These are phyloP conservation scores for Setaria viridis DNA, from an alignment of 202 grass and related monocot species.

Conservation along the genomic window DNA sequence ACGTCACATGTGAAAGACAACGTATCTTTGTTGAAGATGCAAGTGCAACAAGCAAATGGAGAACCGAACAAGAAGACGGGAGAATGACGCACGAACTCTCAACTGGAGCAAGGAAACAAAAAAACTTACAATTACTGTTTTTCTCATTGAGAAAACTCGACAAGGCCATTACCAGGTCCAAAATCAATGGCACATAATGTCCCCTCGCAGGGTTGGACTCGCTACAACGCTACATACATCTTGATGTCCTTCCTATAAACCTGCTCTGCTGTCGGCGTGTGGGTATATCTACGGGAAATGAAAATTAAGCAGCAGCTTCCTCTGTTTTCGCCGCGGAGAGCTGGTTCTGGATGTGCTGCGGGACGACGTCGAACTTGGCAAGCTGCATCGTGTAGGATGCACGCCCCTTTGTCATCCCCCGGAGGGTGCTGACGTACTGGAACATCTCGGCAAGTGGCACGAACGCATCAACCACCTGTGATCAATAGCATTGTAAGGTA, in stretches of 20 bases:
- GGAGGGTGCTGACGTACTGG: slow-evolving; percentile 90
- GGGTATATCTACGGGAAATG: slow-evolving; percentile 46
- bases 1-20: background rate
- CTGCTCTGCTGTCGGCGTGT: slow-evolving; percentile 40
- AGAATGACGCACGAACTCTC: background rate
- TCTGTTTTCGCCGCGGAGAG: slow-evolving; percentile 72
- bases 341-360: slow-evolving; percentile 87
- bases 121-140: slow-evolving; percentile 22
- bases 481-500: slow-evolving; percentile 21
- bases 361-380: slow-evolving; percentile 86
- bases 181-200: slow-evolving; percentile 67
- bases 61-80: background rate
- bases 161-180: slow-evolving; percentile 55
- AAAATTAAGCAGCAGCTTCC: slow-evolving; percentile 73
- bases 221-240: slow-evolving; percentile 61
- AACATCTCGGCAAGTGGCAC: slow-evolving; percentile 98
- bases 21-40: background rate
- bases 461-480: slow-evolving; percentile 78
- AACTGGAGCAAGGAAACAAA: slow-evolving; percentile 25
- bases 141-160: slow-evolving; percentile 44
- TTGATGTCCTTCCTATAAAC: slow-evolving; percentile 53
- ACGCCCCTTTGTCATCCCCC: slow-evolving; percentile 93
- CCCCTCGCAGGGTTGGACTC: slow-evolving; percentile 36
- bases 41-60: background rate
- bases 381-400: slow-evolving; percentile 97